Evolutionary conservation across 2,329 filamentous ascomycete species (phyloP).

Genomic region (Metarhizium album): DNA sequence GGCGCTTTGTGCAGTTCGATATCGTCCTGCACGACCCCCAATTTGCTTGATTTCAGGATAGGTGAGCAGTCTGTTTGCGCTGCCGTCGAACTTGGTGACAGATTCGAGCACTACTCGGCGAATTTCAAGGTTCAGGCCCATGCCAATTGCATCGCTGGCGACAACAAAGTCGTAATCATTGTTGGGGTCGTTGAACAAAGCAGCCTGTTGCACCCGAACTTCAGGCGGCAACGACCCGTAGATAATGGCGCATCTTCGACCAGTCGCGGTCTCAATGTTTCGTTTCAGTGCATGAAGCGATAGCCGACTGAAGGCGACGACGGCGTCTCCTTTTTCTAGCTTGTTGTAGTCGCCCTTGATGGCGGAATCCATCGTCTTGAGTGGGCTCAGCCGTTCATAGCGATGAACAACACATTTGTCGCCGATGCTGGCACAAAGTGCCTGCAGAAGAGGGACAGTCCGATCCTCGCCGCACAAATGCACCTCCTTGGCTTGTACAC

Average conservation of each 20-base stretch:
- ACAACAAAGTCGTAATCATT: conserved; percentile 94
- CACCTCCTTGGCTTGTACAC: conserved; percentile 76
- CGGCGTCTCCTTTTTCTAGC: conserved; percentile 78
- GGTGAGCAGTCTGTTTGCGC: conserved; percentile 43
- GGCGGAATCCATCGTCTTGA: conserved; percentile 54
- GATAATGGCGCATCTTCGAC: conserved; percentile 77
- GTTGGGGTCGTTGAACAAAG: conserved; percentile 85
- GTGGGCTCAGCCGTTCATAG: conserved; percentile 73
- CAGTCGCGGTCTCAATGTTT: conserved; percentile 65
- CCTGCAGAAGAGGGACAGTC: conserved; percentile 65
- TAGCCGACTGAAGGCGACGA: conserved; percentile 78
- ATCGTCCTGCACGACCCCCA: conserved; percentile 82
- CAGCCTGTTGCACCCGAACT: conserved; percentile 81
- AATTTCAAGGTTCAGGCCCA: conserved; percentile 90
- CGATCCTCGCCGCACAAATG: conserved; percentile 90
- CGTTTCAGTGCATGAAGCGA: conserved; percentile 71
- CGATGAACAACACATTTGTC: conserved; percentile 73
- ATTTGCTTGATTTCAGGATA: conserved; percentile 89
- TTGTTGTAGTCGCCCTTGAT: conserved; percentile 52
- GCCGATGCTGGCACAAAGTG: conserved; percentile 67
- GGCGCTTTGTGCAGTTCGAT: conserved; percentile 47
- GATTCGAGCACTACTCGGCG: conserved; percentile 84
- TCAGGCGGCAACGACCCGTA: conserved; percentile 90
- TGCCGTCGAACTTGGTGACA: conserved; percentile 60
- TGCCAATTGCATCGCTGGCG: conserved; percentile 91